A percentile compares a stretch with the other conserved stretches of the same genome.
phyloP scores from a whole-genome alignment of 495 filamentous ascomycete species.

The Xylaria intraflava region DNA sequence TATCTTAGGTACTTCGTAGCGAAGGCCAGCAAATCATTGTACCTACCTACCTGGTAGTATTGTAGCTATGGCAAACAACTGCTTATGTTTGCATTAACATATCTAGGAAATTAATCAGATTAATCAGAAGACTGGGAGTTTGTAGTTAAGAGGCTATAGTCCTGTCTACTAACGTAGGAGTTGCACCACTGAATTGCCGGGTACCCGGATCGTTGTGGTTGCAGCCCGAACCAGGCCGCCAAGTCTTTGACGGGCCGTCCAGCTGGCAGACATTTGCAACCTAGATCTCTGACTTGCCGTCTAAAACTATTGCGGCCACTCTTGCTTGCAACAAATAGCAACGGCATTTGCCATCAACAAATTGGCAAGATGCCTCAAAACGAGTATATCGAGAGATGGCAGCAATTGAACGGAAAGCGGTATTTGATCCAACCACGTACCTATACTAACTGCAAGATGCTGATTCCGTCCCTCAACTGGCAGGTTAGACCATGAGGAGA shows the following conservation, averaged over 20 bases:
- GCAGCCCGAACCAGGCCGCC: too few relatives aligned
- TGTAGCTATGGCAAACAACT: too few relatives aligned
- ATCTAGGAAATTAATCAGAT: too few relatives aligned
- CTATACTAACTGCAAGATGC: background rate
- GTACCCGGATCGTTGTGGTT: too few relatives aligned
- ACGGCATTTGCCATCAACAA: background rate
- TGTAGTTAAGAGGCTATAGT: too few relatives aligned
- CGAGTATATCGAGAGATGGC: background rate
- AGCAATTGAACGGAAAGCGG: background rate
- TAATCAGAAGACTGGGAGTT: too few relatives aligned
- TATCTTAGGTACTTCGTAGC: too few relatives aligned
- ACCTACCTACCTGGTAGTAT: too few relatives aligned
- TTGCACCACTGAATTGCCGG: too few relatives aligned
- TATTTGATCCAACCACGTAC: background rate
- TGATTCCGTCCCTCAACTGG: background rate
- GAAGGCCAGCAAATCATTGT: too few relatives aligned
- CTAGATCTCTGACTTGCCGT: background rate
- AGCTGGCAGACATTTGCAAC: background rate
- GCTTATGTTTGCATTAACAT: too few relatives aligned
- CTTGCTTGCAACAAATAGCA: background rate
- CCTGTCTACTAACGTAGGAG: too few relatives aligned
- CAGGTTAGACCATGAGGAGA: slow-evolving; percentile 76
- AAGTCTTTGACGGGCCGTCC: background rate
- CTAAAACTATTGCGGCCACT: background rate
- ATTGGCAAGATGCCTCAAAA: background rate